Base-by-base conservation (phyloP, 2,329 filamentous ascomycete genomes). In the Neonectria ditissima region DNA sequence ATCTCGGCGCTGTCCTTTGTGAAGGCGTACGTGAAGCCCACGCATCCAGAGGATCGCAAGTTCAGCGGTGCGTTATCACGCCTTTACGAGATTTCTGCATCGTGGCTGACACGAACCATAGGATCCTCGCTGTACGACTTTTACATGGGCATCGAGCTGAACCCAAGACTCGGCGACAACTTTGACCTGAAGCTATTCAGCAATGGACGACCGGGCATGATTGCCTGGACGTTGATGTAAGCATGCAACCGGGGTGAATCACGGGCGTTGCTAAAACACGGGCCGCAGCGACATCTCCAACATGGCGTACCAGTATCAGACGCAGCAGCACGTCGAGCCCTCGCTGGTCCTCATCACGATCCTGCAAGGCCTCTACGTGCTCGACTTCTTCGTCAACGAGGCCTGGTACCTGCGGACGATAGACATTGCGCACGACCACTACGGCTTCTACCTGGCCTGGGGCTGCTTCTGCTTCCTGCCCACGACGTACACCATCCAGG, bases 321-420 rank as follows among this genome's bases (percentile, higher is more conserved):
- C 69, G 1, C 74, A 79, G 34, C 79, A 78, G 16, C 77, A 75
- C n/a, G 71, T 82, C n/a, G 65, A 72, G 8, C 64, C 62, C 7
- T 74, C 73, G 2, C 75, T 84, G 14, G 67, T 84, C 1, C 74
- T 84, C 9, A 77, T 82, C 9, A 79, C 79, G 7, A 73, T 81
- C 65, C 74, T 84, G 2, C 83, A 84, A 61, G 69, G 73, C 1
- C 67, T 83, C 8, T 84, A 84, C 54, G 79, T 83, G 8, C 65
- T 83, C 0, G 82, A 85, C 50, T 84, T 84, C 59, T 85, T 84
- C 53, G 71, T 80, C 51, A 83, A 84, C 8, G 83, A 84, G 65
- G 77, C 79, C 13, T 84, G 82, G 82, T 83, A 84, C 62, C 72
- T 82, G n/a, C 76, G 77, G 20, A 83, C 81, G 2, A 81, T 82